Percentiles rank a stretch among this genome's conserved stretches.
Evolutionary conservation across 2,329 filamentous ascomycete species (phyloP).

Genomic region (Colletotrichum brevisporum): DNA sequence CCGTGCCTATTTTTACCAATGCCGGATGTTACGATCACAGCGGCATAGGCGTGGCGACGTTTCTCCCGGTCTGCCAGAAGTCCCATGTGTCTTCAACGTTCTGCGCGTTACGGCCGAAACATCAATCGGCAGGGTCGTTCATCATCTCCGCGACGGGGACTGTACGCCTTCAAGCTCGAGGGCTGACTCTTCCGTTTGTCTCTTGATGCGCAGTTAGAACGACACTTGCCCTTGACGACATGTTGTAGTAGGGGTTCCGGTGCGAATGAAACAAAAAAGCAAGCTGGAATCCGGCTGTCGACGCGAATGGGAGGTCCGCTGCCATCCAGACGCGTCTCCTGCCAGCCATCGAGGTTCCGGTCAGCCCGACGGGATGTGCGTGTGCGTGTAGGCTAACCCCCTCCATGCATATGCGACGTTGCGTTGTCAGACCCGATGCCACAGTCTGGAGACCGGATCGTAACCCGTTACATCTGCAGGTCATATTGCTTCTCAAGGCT

Average conservation of each 20-base stretch:
- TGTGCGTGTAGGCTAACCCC: not conserved
- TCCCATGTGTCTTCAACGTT: not conserved
- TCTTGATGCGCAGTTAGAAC: not conserved
- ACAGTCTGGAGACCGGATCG: not conserved
- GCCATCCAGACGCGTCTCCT: not conserved
- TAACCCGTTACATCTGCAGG: constrained; percentile 7
- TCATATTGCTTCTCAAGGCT: constrained; percentile 7
- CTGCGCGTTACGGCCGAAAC: not conserved
- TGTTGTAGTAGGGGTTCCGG: not conserved
- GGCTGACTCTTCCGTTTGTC: not conserved
- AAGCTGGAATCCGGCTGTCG: not conserved
- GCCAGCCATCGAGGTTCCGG: not conserved
- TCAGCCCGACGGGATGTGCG: not conserved
- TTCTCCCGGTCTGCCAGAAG: not conserved
- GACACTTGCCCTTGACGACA: not conserved
- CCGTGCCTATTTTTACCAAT: no score
- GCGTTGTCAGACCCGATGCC: constrained; percentile 2
- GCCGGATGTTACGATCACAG: no score
- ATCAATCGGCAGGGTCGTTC: no score
- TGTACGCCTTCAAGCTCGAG: no score
- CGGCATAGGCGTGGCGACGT: not conserved
- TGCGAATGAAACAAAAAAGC: not conserved
- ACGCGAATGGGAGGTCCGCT: no score
- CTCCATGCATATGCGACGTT: constrained; percentile 8
- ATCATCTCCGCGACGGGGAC: no score